Conservation (phyloP, 2,329 filamentous ascomycete species). For the Magnaporthales sp. region DNA sequence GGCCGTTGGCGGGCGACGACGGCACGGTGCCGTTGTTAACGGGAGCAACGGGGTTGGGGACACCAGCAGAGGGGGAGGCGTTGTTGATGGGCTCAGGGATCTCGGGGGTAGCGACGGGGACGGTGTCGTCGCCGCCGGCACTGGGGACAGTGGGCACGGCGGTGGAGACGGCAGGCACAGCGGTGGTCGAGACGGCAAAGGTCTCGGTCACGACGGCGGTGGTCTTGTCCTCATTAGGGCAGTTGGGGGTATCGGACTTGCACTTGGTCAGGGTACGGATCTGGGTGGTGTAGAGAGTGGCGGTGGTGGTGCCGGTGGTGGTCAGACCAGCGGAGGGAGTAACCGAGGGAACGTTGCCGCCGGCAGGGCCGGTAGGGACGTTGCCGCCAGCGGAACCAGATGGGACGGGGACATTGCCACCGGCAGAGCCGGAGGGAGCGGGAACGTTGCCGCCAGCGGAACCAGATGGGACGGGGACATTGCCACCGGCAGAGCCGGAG, state of each 20-base stretch:
- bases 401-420: not conserved
- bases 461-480: not conserved
- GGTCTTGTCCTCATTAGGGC: not conserved
- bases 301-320: not conserved
- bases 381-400: not conserved
- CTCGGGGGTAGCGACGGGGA: not conserved
- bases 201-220: constrained; percentile 2
- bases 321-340: not conserved
- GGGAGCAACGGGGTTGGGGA: not conserved
- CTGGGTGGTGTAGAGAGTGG: constrained; percentile 4
- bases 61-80: not conserved
- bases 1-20: not conserved
- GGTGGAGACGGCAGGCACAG: not conserved
- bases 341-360: not conserved
- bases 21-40: not conserved
- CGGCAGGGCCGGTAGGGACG: not conserved
- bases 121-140: not conserved
- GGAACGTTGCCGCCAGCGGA: not conserved
- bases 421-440: not conserved
- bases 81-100: not conserved
- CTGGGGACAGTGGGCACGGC: not conserved
- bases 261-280: constrained; percentile 3
- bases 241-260: not conserved
- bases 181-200: constrained; percentile 3
- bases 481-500: not conserved